phyloP scores from a whole-genome alignment of 805 yeast species.

The Saturnispora besseyi region DNA sequence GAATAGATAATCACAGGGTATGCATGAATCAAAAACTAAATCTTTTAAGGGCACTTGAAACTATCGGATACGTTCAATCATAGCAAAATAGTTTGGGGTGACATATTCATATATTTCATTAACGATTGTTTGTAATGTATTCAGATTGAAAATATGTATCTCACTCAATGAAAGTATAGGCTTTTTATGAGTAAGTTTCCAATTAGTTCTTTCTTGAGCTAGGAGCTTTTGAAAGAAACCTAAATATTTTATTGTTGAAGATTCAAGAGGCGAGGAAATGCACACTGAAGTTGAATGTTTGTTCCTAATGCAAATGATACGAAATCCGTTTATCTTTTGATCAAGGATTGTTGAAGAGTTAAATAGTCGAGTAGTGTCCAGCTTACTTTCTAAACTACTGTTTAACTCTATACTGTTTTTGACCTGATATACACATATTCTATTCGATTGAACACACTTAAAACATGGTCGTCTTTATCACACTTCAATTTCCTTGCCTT shows the following conservation, averaged over 20 bases:
- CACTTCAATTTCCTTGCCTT: constrained; percentile 14
- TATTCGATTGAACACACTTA: constrained; percentile 9
- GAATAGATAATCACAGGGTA: constrained; percentile 9
- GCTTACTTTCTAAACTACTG: background rate
- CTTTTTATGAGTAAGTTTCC: background rate
- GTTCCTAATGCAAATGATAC: background rate
- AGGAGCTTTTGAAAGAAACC: background rate
- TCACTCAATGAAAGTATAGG: constrained; percentile 1
- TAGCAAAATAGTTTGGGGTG: constrained; percentile 9
- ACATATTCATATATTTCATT: constrained; percentile 2
- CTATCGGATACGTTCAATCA: constrained; percentile 12
- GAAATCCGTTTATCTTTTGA: background rate
- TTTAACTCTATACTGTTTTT: background rate
- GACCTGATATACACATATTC: background rate
- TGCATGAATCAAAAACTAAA: constrained; percentile 6
- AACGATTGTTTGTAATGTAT: background rate
- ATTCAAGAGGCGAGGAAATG: background rate
- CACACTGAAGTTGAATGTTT: background rate
- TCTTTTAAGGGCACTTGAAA: constrained; percentile 12
- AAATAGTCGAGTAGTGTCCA: too few species aligned
- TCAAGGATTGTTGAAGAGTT: background rate
- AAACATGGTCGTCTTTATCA: constrained; percentile 14
- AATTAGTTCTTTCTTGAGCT: background rate
- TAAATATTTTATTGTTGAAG: background rate
- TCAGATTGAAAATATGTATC: background rate